Evolutionary conservation across 352 stramenopile species (phyloP).

Genomic region (Pythium folliculosum): DNA sequence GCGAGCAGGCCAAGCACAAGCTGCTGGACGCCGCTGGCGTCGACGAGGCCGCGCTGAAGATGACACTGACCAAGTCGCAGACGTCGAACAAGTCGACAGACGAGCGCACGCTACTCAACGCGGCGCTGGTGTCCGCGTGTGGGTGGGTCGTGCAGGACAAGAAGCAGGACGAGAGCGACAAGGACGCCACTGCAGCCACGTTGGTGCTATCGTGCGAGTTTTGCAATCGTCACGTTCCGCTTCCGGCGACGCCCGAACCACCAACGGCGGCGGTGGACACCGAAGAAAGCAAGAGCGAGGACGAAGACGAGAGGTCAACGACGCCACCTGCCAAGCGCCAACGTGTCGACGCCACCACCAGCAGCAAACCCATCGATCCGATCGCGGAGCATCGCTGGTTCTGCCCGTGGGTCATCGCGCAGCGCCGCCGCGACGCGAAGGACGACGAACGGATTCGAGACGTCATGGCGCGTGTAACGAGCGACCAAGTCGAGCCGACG

Average conservation of each 20-base stretch:
- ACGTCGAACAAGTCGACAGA: not conserved
- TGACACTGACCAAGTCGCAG: not conserved
- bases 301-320: not conserved
- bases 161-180: not conserved
- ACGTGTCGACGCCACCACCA: not conserved
- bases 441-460: slow-evolving; percentile 14
- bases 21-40: slow-evolving; percentile 1
- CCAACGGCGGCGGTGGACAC: not conserved
- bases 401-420: slow-evolving; percentile 53
- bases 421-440: slow-evolving; percentile 6
- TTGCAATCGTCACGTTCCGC: slow-evolving; percentile 42
- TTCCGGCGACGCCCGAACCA: not conserved
- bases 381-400: slow-evolving; percentile 54
- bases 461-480: not conserved
- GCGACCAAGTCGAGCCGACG: not conserved
- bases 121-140: slow-evolving; percentile 36
- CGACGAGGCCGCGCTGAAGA: not conserved
- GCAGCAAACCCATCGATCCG: slow-evolving; percentile 18
- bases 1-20: slow-evolving; percentile 2
- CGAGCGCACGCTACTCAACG: slow-evolving; percentile 16
- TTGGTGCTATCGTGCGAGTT: slow-evolving; percentile 36
- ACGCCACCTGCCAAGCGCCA: slow-evolving; percentile 37
- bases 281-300: slow-evolving; percentile 12
- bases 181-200: not conserved
- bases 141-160: slow-evolving; percentile 45